Conservation (phyloP, 805 yeast genomes). For the Kuraishia hungarica region DNA sequence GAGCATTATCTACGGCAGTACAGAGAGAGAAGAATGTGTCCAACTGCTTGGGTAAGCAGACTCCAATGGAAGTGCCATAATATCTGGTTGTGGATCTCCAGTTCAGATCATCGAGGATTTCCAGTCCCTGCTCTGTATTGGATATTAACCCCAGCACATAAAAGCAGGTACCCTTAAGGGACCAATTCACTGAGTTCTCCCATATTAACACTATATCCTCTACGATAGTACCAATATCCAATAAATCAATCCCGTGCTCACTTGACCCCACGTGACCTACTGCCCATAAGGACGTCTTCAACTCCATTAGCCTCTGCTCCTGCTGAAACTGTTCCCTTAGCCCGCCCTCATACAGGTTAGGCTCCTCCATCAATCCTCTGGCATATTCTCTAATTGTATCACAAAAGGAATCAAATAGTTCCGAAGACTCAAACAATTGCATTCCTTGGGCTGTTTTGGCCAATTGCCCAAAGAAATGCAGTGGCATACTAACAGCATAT, state of each 20-base stretch:
- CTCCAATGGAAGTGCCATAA: slow-evolving; percentile 27
- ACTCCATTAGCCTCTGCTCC: slow-evolving; percentile 28
- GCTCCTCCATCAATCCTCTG: neutral
- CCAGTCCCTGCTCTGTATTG: slow-evolving; percentile 70
- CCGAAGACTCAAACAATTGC: slow-evolving; percentile 35
- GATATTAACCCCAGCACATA: slow-evolving; percentile 70
- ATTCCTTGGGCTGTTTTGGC: slow-evolving; percentile 79
- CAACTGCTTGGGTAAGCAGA: slow-evolving; percentile 18
- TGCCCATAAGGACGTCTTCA: slow-evolving; percentile 82
- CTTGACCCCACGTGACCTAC: slow-evolving; percentile 77
- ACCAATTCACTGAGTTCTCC: slow-evolving; percentile 38
- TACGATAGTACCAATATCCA: slow-evolving; percentile 39
- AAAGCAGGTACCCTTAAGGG: slow-evolving; percentile 69
- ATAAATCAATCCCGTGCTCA: slow-evolving; percentile 52
- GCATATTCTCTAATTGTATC: neutral
- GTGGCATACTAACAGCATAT: slow-evolving; percentile 28
- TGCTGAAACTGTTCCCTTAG: slow-evolving; percentile 12
- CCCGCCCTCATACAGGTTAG: neutral
- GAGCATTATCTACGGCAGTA: slow-evolving; percentile 4
- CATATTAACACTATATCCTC: slow-evolving; percentile 46
- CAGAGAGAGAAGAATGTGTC: slow-evolving; percentile 10
- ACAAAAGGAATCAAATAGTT: slow-evolving; percentile 15
- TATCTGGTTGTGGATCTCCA: slow-evolving; percentile 53
- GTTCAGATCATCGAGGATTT: slow-evolving; percentile 70
- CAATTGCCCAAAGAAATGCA: slow-evolving; percentile 73